Conservation (phyloP, 495 filamentous ascomycete genomes). For the Neurospora sp. region DNA sequence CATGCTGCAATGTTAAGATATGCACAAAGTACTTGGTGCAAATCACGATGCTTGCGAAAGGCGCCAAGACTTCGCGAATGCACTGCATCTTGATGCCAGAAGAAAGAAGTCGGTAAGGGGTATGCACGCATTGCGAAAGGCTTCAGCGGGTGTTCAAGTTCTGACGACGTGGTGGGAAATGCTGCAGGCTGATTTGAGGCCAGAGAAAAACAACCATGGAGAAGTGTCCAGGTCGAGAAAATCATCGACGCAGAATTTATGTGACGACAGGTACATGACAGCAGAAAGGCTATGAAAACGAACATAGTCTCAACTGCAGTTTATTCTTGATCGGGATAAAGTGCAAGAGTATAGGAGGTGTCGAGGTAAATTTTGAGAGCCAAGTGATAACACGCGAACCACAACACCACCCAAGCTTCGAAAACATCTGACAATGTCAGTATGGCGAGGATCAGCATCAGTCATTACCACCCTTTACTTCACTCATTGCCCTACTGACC, state of each 20-base stretch:
- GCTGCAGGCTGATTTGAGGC: not conserved
- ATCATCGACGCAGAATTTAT: not conserved
- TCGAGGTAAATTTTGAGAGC: not conserved
- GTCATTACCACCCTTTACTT: not conserved
- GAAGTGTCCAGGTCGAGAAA: not conserved
- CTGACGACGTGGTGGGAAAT: not conserved
- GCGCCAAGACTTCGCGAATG: not conserved
- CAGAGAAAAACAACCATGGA: not conserved
- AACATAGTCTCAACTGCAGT: not conserved
- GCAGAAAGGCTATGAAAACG: not conserved
- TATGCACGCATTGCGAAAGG: not conserved
- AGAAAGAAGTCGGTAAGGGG: not conserved
- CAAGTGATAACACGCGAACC: not conserved
- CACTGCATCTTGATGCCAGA: not conserved
- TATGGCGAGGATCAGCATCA: not conserved
- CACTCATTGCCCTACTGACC: no score
- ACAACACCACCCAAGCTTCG: not conserved
- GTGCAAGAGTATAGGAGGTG: not conserved
- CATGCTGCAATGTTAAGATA: no score
- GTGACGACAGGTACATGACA: not conserved
- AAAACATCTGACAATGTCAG: not conserved
- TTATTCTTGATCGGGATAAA: not conserved
- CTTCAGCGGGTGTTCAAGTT: not conserved
- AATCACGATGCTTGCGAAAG: not conserved
- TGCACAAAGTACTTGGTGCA: no score